These are phyloP conservation scores for Fonsecaea pedrosoi DNA, from an alignment of 2,329 filamentous ascomycete species.

Conservation along the genomic window DNA sequence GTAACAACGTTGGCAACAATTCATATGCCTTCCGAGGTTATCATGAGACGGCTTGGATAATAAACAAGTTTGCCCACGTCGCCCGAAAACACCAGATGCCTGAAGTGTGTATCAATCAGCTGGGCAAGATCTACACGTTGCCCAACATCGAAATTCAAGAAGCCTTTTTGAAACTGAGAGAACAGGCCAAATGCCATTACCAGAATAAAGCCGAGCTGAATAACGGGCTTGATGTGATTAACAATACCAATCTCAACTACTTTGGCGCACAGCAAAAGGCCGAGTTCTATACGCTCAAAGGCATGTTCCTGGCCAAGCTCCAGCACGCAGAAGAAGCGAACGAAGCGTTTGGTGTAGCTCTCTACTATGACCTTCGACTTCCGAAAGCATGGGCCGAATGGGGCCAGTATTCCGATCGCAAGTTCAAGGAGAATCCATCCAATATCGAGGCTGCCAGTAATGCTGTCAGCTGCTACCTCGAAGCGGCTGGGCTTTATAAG, in stretches of 20 bases:
- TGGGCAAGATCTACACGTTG: constrained; percentile 96
- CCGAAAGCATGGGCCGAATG: constrained; percentile 99
- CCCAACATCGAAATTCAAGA: constrained; percentile 99
- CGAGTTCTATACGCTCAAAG: constrained; percentile 98
- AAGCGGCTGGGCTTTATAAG: constrained; percentile 95
- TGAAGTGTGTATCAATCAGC: constrained; percentile 95
- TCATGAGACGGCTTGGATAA: constrained; percentile 99
- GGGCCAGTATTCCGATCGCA: constrained; percentile 96
- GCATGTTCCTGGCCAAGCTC: constrained; percentile 97
- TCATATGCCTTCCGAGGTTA: constrained; percentile 97
- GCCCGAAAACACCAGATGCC: constrained; percentile 95
- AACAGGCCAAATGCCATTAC: constrained; percentile 98
- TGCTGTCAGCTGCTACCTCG: constrained; percentile 92
- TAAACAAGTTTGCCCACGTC: constrained; percentile 97
- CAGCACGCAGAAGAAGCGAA: constrained; percentile 90
- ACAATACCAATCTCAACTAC: constrained; percentile 99
- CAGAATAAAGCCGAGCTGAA: constrained; percentile 92
- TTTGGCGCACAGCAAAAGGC: constrained; percentile 96
- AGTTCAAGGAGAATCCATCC: constrained; percentile 87
- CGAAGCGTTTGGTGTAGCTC: constrained; percentile 88
- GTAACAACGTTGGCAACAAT: constrained; percentile 80
- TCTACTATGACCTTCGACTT: constrained; percentile 94
- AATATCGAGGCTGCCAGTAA: constrained; percentile 86
- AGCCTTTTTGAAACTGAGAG: constrained; percentile 95
- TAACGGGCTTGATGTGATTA: constrained; percentile 95